These are phyloP conservation scores for Calonectria pauciramosa DNA, from an alignment of 2,329 filamentous ascomycete species.

Conservation along the genomic window DNA sequence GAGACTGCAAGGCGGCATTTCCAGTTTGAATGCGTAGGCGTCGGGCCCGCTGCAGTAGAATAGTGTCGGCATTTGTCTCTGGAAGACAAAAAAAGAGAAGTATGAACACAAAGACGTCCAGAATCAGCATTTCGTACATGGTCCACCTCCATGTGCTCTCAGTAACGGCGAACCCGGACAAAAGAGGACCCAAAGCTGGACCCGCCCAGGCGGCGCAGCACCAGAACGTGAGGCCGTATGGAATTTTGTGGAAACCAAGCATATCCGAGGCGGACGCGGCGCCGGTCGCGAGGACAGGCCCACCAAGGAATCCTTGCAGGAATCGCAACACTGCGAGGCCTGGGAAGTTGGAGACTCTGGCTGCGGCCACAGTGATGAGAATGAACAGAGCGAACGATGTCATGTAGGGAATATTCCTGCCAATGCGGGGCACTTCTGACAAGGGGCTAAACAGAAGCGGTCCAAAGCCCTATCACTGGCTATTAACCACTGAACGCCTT, in stretches of 20 bases:
- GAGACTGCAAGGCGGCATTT: neutral
- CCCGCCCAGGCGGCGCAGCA: neutral
- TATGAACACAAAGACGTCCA: neutral
- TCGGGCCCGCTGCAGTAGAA: neutral
- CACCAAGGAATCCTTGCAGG: neutral
- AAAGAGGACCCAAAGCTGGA: neutral
- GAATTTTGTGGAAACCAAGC: neutral
- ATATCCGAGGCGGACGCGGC: neutral
- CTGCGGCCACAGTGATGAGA: neutral
- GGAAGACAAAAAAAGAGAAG: neutral
- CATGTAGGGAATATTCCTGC: neutral
- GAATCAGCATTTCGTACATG: neutral
- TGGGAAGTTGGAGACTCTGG: neutral
- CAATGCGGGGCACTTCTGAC: neutral
- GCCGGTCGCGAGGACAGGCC: neutral
- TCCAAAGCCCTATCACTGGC: neutral
- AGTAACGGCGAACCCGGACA: neutral
- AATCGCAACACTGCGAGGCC: neutral
- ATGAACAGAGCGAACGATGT: neutral
- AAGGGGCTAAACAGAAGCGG: neutral
- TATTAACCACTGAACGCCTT: neutral
- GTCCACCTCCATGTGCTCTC: neutral
- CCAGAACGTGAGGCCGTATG: neutral
- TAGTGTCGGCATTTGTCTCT: neutral
- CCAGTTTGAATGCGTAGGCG: neutral